A percentile compares a stretch with the other conserved stretches of the same genome.
Evolutionary conservation across 164 flowering plant species (phyloP).

Genomic region (Tetracentron sinense): DNA sequence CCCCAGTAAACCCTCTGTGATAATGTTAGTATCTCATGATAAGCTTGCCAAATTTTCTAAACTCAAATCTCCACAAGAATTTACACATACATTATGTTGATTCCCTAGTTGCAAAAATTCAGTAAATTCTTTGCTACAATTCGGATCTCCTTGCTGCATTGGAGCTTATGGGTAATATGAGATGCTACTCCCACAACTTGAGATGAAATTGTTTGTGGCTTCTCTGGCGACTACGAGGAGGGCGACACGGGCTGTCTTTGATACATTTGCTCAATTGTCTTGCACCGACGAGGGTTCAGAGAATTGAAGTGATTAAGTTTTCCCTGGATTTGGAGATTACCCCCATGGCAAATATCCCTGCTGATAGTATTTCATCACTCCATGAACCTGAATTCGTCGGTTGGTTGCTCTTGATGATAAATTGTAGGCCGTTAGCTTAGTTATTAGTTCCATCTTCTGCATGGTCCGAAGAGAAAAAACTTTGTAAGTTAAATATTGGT

Average conservation of each 20-base stretch:
- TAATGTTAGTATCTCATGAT: slow-evolving; percentile 33
- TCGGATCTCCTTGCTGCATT: slow-evolving; percentile 13
- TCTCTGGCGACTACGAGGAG: neutral
- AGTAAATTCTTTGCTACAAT: slow-evolving; percentile 23
- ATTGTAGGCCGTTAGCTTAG: slow-evolving; percentile 28
- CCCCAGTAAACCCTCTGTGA: slow-evolving; percentile 36
- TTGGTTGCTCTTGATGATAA: slow-evolving; percentile 26
- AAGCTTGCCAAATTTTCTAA: slow-evolving; percentile 24
- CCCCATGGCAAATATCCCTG: slow-evolving; percentile 64
- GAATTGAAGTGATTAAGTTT: slow-evolving; percentile 51
- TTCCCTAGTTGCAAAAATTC: slow-evolving; percentile 18
- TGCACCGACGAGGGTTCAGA: slow-evolving; percentile 41
- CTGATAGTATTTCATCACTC: slow-evolving; percentile 49
- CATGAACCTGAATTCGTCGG: slow-evolving; percentile 17
- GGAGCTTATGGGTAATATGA: neutral
- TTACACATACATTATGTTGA: neutral
- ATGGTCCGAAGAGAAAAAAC: neutral
- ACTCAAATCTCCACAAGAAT: slow-evolving; percentile 14
- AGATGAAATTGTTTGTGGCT: too few relatives aligned
- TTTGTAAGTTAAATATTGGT: too few relatives aligned
- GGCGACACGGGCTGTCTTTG: slow-evolving; percentile 49
- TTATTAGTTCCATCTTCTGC: slow-evolving; percentile 21
- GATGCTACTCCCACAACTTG: neutral
- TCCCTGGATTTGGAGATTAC: slow-evolving; percentile 56
- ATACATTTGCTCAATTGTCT: slow-evolving; percentile 55